phyloP scores from a whole-genome alignment of 2,329 filamentous ascomycete genomes.

The Colletotrichum sp. region DNA sequence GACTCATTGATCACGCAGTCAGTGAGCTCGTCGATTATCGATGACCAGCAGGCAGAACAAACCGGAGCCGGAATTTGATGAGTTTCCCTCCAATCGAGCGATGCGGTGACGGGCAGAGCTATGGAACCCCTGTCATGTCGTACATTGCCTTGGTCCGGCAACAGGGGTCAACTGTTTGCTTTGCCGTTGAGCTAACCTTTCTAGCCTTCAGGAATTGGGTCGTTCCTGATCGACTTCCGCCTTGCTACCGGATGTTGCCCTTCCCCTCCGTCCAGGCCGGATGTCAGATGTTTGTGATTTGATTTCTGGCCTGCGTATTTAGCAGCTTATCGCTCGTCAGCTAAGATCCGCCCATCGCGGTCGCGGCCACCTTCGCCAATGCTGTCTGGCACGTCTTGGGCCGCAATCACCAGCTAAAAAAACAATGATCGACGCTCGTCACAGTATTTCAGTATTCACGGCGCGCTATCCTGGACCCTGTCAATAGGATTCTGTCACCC shows the following conservation, averaged over 20 bases:
- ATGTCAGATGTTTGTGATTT: background rate
- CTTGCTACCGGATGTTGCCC: background rate
- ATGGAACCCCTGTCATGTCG: slow-evolving; percentile 14
- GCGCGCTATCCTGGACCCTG: background rate
- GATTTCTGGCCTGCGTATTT: background rate
- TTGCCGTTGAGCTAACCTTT: slow-evolving; percentile 15
- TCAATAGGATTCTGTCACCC: background rate
- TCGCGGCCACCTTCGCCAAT: background rate
- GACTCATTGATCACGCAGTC: background rate
- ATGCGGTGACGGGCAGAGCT: background rate
- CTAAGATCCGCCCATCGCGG: background rate
- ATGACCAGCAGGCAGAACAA: background rate
- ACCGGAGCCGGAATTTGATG: background rate
- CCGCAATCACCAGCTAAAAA: background rate
- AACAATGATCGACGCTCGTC: slow-evolving; percentile 13
- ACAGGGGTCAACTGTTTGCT: slow-evolving; percentile 11
- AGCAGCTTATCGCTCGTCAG: background rate
- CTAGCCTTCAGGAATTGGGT: background rate
- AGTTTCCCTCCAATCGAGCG: background rate
- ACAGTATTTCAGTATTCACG: background rate
- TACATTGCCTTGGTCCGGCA: slow-evolving; percentile 6
- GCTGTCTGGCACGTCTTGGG: background rate
- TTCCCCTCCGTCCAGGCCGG: background rate
- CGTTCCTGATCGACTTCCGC: background rate
- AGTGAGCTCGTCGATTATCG: background rate